Evolutionary conservation across 768 basidiomycete species (phyloP).

Genomic region (Paxillus ammoniavirescens): DNA sequence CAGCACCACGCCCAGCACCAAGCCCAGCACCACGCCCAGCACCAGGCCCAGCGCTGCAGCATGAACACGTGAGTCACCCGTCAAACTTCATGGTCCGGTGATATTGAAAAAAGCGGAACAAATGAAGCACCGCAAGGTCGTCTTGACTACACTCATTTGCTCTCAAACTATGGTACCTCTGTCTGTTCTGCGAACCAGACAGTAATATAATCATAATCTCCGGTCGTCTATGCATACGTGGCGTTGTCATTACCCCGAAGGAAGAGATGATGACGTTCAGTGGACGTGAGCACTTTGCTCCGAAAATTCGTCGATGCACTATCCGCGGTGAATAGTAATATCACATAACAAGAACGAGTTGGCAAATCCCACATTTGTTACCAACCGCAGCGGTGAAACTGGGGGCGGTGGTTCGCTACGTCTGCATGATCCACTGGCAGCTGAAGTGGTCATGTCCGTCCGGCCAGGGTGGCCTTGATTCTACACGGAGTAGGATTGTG

Average conservation of each 20-base stretch:
- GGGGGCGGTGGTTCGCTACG: too few species aligned
- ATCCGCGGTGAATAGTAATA: too few species aligned
- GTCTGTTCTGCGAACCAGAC: background rate
- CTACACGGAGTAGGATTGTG: too few species aligned
- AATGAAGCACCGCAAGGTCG: background rate
- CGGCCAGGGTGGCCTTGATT: too few species aligned
- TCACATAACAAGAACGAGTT: too few species aligned
- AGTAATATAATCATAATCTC: background rate
- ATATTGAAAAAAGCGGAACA: background rate
- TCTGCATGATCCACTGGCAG: too few species aligned
- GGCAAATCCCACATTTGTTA: too few species aligned
- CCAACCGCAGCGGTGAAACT: too few species aligned
- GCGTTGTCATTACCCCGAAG: background rate
- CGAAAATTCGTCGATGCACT: too few species aligned
- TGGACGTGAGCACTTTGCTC: too few species aligned
- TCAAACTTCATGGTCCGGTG: background rate
- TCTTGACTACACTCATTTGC: background rate
- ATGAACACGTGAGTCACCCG: slow-evolving; percentile 1
- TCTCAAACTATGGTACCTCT: background rate
- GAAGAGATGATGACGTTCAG: too few species aligned
- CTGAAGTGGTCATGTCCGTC: too few species aligned
- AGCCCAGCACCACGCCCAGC: slow-evolving; percentile 1
- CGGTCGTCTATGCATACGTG: background rate
- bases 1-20: slow-evolving; percentile 10
- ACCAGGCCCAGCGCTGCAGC: slow-evolving; percentile 9